A percentile compares a stretch with the other conserved stretches of the same genome.
Evolutionary conservation across 345 rosid species (phyloP).

Genomic region (Ceriops tagal): DNA sequence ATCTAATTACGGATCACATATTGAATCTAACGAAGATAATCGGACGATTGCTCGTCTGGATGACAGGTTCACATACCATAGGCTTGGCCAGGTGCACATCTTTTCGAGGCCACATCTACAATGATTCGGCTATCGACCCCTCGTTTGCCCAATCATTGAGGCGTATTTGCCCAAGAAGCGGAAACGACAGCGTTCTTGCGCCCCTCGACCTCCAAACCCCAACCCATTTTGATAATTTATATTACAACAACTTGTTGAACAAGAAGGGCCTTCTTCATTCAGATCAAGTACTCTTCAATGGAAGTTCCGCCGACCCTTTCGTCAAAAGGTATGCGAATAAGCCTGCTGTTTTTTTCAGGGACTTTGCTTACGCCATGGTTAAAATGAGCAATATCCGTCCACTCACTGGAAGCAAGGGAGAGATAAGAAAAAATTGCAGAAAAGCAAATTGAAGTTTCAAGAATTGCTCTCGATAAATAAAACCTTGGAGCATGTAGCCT

Average conservation of each 20-base stretch:
- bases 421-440: conserved; percentile 20
- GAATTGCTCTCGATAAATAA: no score
- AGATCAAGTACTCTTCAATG: conserved; percentile 31
- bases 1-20: no score
- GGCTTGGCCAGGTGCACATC: conserved; percentile 36
- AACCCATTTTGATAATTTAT: conserved; percentile 16
- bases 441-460: not conserved
- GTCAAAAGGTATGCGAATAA: conserved; percentile 17
- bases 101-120: conserved; percentile 33
- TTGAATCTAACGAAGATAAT: no score
- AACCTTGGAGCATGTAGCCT: no score
- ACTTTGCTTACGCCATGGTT: conserved; percentile 17
- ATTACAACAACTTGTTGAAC: conserved; percentile 16
- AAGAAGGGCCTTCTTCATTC: conserved; percentile 33
- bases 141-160: conserved; percentile 23
- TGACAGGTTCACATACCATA: conserved; percentile 34
- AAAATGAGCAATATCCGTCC: conserved; percentile 17
- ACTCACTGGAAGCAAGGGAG: conserved; percentile 13
- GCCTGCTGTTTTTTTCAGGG: conserved; percentile 1
- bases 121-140: conserved; percentile 29
- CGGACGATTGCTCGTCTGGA: not conserved
- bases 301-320: conserved; percentile 18
- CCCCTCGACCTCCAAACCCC: conserved; percentile 26
- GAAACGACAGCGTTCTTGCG: conserved; percentile 5
- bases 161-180: conserved; percentile 23